phyloP scores from a whole-genome alignment of 441 rosid genomes.

The Brassica balearica region DNA sequence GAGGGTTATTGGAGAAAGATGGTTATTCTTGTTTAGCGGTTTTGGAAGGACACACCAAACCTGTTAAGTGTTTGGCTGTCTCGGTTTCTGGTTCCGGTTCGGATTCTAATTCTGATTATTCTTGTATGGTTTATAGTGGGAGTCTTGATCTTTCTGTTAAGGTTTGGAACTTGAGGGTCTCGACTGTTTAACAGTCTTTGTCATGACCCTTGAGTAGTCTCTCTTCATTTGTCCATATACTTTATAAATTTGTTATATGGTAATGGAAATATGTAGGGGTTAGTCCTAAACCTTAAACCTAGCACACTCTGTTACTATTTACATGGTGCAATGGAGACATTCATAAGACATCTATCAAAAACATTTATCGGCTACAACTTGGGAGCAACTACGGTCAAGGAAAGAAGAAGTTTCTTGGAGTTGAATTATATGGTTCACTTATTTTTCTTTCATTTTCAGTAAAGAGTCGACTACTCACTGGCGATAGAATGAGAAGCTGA shows the following conservation, averaged over 20 bases:
- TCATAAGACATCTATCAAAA: not conserved
- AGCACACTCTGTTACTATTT: too few species aligned
- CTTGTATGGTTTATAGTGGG: constrained; percentile 65
- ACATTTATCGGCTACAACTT: not conserved
- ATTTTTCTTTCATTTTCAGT: not conserved
- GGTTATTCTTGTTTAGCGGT: constrained; percentile 62
- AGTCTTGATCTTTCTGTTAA: constrained; percentile 70
- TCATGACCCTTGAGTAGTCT: too few species aligned
- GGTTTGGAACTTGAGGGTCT: constrained; percentile 58
- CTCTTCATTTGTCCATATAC: too few species aligned
- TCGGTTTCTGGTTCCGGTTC: constrained; percentile 43
- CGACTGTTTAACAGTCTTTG: constrained; percentile 14
- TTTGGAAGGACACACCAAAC: constrained; percentile 65
- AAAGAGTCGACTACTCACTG: not conserved
- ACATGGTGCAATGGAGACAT: too few species aligned
- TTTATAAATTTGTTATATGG: too few species aligned
- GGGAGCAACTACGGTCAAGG: not conserved
- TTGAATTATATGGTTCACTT: not conserved
- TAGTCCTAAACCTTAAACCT: too few species aligned
- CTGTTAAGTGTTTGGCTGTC: constrained; percentile 71
- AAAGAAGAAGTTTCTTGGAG: not conserved
- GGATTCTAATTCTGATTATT: constrained; percentile 32
- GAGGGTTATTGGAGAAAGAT: constrained; percentile 44
- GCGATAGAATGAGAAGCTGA: not conserved
- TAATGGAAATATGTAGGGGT: too few species aligned